These are phyloP conservation scores for Alternaria burnsii DNA, from an alignment of 2,329 filamentous ascomycete genomes.

Conservation along the genomic window DNA sequence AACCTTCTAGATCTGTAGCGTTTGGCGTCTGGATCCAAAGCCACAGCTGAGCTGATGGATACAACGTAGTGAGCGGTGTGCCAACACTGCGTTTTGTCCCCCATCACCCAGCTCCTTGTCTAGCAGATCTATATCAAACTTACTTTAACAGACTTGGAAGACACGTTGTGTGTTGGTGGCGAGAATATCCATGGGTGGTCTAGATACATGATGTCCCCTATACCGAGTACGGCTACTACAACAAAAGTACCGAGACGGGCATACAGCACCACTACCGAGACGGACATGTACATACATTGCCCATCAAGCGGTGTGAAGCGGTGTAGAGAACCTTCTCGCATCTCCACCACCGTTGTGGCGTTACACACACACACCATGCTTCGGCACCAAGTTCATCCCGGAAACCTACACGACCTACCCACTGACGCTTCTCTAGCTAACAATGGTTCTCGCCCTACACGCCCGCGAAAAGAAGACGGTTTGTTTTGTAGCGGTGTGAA, in stretches of 20 bases:
- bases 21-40: neutral
- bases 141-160: neutral
- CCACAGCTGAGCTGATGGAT: neutral
- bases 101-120: neutral
- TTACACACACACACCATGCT: neutral
- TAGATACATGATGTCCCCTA: neutral
- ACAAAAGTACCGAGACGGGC: too few species aligned
- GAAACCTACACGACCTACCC: neutral
- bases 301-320: constrained; percentile 1
- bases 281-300: too few species aligned
- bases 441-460: neutral
- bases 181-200: neutral
- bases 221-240: neutral
- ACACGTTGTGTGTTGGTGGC: neutral
- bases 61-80: neutral
- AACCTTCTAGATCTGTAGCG: neutral
- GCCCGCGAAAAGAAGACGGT: neutral
- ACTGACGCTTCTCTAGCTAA: neutral
- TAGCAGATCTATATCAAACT: neutral
- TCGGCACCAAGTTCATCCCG: neutral
- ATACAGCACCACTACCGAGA: too few species aligned
- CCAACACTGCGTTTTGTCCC: neutral
- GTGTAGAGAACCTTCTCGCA: neutral
- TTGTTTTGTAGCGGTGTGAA: constrained; percentile 23
- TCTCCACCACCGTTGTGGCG: neutral